phyloP scores from a whole-genome alignment of 495 filamentous ascomycete genomes.

The Corynascus novoguineensis region DNA sequence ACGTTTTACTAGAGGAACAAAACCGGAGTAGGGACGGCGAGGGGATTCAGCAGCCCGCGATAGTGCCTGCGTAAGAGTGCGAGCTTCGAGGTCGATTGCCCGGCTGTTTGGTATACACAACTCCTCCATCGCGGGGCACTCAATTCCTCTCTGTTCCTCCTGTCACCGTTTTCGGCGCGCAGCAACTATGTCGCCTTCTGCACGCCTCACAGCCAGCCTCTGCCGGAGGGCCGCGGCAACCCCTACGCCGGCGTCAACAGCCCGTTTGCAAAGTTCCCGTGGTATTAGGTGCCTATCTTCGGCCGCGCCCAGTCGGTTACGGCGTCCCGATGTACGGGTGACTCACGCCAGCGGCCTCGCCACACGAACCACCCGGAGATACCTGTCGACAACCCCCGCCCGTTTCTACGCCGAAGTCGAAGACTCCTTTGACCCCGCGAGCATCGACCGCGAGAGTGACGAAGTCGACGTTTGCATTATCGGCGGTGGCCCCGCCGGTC shows the following conservation, averaged over 20 bases:
- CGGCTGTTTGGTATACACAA: background rate
- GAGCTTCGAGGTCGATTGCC: background rate
- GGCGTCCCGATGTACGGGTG: background rate
- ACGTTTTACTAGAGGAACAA: background rate
- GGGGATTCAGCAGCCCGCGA: background rate
- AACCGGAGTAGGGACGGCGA: background rate
- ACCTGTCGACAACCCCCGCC: slow-evolving; percentile 38
- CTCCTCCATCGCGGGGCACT: slow-evolving; percentile 6
- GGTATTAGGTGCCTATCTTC: slow-evolving; percentile 22
- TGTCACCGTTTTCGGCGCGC: background rate
- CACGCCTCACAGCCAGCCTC: slow-evolving; percentile 27
- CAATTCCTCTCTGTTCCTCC: background rate
- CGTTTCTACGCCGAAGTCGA: slow-evolving; percentile 47
- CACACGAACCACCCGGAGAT: slow-evolving; percentile 7
- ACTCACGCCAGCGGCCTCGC: background rate
- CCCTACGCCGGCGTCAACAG: slow-evolving; percentile 7
- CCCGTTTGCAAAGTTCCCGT: slow-evolving; percentile 8
- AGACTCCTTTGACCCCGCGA: slow-evolving; percentile 64
- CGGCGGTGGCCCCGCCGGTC: slow-evolving; percentile 87
- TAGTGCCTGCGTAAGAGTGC: background rate
- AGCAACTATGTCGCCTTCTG: slow-evolving; percentile 26
- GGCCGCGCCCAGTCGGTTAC: slow-evolving; percentile 9
- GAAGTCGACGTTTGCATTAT: slow-evolving; percentile 96
- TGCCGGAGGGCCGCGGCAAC: slow-evolving; percentile 24
- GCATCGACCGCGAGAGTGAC: slow-evolving; percentile 80